phyloP scores from a whole-genome alignment of 1,284 basidiomycete species.

The Cryptococcus sp. region DNA sequence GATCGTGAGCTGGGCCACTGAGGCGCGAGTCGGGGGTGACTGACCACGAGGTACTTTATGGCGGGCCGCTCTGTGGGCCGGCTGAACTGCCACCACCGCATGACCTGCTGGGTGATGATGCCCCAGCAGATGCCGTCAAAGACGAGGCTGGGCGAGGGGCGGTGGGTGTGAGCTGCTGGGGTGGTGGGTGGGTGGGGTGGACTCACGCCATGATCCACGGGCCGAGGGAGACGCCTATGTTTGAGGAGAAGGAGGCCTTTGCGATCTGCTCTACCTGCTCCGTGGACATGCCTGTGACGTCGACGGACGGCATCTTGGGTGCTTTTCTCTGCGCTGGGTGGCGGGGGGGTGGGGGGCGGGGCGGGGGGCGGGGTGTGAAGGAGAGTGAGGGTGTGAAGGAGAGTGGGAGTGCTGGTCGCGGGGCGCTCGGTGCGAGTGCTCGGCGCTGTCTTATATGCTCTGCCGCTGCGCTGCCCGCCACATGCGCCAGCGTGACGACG shows the following conservation, averaged over 20 bases:
- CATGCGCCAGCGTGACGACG: no score
- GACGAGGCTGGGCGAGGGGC: neutral
- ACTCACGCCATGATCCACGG: conserved; percentile 10
- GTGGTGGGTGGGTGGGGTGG: neutral
- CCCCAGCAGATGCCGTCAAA: conserved; percentile 5
- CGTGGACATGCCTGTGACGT: conserved; percentile 3
- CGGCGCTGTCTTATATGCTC: no score
- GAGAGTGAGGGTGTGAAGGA: no score
- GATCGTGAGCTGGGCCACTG: neutral
- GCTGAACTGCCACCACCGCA: conserved; percentile 8
- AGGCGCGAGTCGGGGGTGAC: no score
- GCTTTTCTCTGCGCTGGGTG: no score
- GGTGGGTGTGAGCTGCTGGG: neutral
- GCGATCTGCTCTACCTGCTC: conserved; percentile 9
- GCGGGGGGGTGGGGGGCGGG: no score
- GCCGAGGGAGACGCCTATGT: conserved; percentile 1
- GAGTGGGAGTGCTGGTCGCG: no score
- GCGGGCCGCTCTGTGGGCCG: neutral
- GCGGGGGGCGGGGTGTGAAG: no score
- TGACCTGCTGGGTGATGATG: conserved; percentile 5
- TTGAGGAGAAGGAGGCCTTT: neutral
- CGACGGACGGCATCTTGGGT: neutral
- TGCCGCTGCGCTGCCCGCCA: no score
- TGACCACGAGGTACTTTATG: neutral
- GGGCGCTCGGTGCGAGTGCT: no score